A percentile compares a stretch with the other conserved stretches of the same genome.
phyloP scores from a whole-genome alignment of 2,329 filamentous ascomycete genomes.

The Aspergillus floridensis region DNA sequence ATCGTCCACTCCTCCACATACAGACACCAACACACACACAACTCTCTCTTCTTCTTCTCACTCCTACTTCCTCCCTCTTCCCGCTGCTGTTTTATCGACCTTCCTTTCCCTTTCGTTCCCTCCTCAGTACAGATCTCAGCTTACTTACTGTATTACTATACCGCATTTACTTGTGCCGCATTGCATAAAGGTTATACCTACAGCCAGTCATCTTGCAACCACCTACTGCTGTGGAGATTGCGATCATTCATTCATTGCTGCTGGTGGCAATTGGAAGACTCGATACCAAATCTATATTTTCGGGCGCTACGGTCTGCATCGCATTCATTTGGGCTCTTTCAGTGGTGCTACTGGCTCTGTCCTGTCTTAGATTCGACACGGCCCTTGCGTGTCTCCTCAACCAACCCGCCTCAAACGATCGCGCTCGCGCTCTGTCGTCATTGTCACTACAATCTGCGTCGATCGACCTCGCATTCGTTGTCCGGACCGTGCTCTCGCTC shows the following conservation, averaged over 20 bases:
- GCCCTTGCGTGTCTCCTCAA: slow-evolving; percentile 20
- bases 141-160: background rate
- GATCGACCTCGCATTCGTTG: slow-evolving; percentile 9
- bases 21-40: background rate
- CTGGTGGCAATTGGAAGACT: slow-evolving; percentile 28
- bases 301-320: slow-evolving; percentile 9
- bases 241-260: slow-evolving; percentile 29
- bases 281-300: slow-evolving; percentile 14
- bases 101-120: slow-evolving; percentile 6
- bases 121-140: background rate
- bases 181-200: background rate
- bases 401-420: background rate
- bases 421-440: slow-evolving; percentile 13
- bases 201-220: slow-evolving; percentile 1
- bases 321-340: slow-evolving; percentile 18
- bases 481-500: background rate
- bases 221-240: slow-evolving; percentile 13
- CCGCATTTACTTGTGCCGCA: background rate
- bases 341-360: slow-evolving; percentile 1
- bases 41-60: slow-evolving; percentile 2
- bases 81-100: background rate
- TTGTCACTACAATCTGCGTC: slow-evolving; percentile 10
- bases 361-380: slow-evolving; percentile 15
- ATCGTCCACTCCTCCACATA: background rate
- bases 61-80: slow-evolving; percentile 7